phyloP scores from a whole-genome alignment of 2,329 filamentous ascomycete genomes.

The Monosporascus sp. region DNA sequence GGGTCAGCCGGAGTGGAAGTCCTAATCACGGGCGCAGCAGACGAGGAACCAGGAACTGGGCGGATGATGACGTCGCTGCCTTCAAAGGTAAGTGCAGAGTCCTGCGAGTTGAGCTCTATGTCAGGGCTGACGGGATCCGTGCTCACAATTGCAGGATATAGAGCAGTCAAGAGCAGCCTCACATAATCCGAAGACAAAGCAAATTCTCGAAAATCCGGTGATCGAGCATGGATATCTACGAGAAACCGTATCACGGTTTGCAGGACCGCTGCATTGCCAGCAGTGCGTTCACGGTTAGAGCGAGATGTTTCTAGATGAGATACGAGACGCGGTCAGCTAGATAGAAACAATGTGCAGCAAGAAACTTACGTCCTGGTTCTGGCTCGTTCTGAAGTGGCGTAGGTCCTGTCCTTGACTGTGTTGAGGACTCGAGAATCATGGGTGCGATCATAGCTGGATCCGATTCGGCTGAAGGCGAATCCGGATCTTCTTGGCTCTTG shows the following conservation, averaged over 20 bases:
- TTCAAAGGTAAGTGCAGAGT: conserved; percentile 77
- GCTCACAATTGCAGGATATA: conserved; percentile 86
- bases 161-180: conserved; percentile 68
- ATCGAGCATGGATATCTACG: conserved; percentile 71
- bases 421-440: conserved; percentile 19
- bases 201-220: conserved; percentile 76
- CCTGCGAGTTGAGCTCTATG: conserved; percentile 79
- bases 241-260: conserved; percentile 76
- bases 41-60: conserved; percentile 59
- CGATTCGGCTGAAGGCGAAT: conserved; percentile 41
- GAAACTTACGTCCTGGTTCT: conserved; percentile 45
- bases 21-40: conserved; percentile 65
- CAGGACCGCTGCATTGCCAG: conserved; percentile 60
- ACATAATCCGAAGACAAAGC: conserved; percentile 75
- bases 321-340: conserved; percentile 10
- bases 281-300: conserved; percentile 44
- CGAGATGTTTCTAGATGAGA: conserved; percentile 31
- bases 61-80: conserved; percentile 80
- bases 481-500: conserved; percentile 55
- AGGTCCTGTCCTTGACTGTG: conserved; percentile 49
- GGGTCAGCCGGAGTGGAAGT: conserved; percentile 57
- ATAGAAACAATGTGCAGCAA: not conserved
- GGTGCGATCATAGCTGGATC: conserved; percentile 13
- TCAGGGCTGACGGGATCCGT: conserved; percentile 78
- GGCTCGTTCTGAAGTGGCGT: conserved; percentile 63